Percentiles rank a stretch among this genome's conserved stretches.
These are phyloP conservation scores for Pseudonitzschia multistriata DNA, from an alignment of 108 stramenopile genomes.

Conservation along the genomic window DNA sequence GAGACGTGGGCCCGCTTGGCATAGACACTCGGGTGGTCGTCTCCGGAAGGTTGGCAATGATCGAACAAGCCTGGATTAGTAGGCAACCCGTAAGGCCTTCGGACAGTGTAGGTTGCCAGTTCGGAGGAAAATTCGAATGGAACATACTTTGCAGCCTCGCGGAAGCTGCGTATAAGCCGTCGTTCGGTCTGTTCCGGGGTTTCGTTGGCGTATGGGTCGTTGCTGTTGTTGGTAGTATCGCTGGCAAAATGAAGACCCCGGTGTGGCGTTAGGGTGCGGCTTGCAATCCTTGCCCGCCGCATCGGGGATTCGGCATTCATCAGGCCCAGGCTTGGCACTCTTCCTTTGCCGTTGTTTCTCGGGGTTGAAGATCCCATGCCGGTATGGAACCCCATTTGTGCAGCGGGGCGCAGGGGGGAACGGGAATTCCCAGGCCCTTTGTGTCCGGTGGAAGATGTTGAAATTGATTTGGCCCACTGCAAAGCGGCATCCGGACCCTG, in stretches of 20 bases:
- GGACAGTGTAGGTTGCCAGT: conserved; percentile 53
- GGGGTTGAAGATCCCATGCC: neutral
- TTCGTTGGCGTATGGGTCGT: neutral
- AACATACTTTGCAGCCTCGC: conserved; percentile 42
- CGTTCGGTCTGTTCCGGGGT: conserved; percentile 28
- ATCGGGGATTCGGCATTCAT: neutral
- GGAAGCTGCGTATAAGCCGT: conserved; percentile 28
- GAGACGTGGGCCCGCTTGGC: conserved; percentile 41
- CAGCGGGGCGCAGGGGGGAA: neutral
- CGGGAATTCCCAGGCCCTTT: conserved; percentile 5
- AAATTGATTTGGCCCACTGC: conserved; percentile 31
- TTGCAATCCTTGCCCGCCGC: neutral
- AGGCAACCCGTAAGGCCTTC: conserved; percentile 51
- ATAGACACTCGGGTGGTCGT: conserved; percentile 30
- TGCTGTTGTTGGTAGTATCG: neutral
- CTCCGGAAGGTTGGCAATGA: conserved; percentile 13
- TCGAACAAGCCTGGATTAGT: conserved; percentile 24
- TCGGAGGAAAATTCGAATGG: conserved; percentile 49
- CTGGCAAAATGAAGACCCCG: too few relatives aligned
- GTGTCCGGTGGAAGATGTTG: neutral
- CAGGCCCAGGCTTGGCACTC: neutral
- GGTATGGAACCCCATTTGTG: conserved; percentile 6
- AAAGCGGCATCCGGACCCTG: conserved; percentile 41
- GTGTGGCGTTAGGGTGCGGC: neutral
- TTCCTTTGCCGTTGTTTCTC: neutral